Evolutionary conservation across 1,139 yeast genomes (phyloP).

Genomic region (Magnusiomyces sp.): DNA sequence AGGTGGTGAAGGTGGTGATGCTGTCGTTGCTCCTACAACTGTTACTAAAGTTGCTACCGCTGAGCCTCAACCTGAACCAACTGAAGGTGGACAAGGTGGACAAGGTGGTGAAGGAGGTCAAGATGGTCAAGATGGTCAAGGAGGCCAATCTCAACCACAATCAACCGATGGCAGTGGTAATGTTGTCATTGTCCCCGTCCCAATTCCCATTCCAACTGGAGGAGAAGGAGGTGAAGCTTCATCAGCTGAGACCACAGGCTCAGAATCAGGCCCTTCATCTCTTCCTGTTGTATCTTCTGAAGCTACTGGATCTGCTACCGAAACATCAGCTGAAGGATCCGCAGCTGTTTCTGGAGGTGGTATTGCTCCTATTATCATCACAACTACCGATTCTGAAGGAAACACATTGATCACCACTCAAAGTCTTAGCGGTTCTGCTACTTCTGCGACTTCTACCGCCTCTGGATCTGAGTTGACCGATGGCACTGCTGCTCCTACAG

Average conservation of each 20-base stretch:
- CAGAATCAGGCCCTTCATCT: constrained; percentile 3
- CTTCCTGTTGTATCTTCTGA: constrained; percentile 3
- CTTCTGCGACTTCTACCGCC: not conserved
- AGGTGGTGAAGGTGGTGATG: not conserved
- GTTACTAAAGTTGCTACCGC: not conserved
- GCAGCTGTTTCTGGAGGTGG: not conserved
- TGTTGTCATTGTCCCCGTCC: not conserved
- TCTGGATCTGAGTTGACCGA: not conserved
- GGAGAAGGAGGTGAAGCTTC: not conserved
- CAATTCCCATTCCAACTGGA: not conserved
- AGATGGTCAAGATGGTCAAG: too few species aligned
- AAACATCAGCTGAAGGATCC: not conserved
- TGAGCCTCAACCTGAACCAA: not conserved
- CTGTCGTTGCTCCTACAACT: not conserved
- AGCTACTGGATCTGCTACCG: constrained; percentile 1
- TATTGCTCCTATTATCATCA: not conserved
- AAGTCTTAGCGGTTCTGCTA: not conserved
- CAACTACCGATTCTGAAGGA: not conserved
- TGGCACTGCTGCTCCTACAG: constrained; percentile 6
- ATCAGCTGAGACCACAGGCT: not conserved
- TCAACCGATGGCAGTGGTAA: not conserved
- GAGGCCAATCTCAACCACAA: too few species aligned
- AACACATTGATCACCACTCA: not conserved
- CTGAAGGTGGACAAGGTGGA: constrained; percentile 3
- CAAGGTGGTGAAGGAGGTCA: too few species aligned